Conservation (phyloP, 345 rosid genomes). For the Populus nigra region DNA sequence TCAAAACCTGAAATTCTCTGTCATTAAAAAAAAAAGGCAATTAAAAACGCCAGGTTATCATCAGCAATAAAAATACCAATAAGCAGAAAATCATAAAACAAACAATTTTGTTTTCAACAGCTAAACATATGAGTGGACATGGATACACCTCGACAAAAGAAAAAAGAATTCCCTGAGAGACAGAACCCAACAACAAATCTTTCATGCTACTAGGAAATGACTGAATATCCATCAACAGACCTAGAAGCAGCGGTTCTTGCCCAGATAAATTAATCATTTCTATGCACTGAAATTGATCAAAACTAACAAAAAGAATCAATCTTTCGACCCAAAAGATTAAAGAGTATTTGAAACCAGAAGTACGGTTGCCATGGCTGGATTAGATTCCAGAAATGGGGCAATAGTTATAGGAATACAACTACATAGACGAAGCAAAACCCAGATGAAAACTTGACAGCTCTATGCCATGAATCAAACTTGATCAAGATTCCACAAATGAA, state of each 20-base stretch:
- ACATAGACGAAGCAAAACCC: background rate
- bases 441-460: background rate
- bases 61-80: background rate
- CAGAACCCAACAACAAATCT: background rate
- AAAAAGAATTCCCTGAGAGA: background rate
- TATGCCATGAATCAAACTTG: background rate
- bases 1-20: slow-evolving; percentile 10
- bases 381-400: background rate
- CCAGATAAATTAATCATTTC: background rate
- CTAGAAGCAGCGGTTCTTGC: background rate
- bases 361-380: background rate
- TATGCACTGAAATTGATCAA: background rate
- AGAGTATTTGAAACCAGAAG: background rate
- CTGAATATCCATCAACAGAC: background rate
- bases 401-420: background rate
- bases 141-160: background rate
- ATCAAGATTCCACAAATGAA: background rate
- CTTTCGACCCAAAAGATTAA: background rate
- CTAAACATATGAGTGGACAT: background rate
- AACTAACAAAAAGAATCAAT: background rate
- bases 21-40: background rate
- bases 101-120: background rate
- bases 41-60: background rate
- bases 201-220: background rate
- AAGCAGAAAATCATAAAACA: background rate